Percentiles rank a stretch among this genome's conserved stretches.
phyloP scores from a whole-genome alignment of 768 basidiomycete genomes.

The Naganishia onofrii region DNA sequence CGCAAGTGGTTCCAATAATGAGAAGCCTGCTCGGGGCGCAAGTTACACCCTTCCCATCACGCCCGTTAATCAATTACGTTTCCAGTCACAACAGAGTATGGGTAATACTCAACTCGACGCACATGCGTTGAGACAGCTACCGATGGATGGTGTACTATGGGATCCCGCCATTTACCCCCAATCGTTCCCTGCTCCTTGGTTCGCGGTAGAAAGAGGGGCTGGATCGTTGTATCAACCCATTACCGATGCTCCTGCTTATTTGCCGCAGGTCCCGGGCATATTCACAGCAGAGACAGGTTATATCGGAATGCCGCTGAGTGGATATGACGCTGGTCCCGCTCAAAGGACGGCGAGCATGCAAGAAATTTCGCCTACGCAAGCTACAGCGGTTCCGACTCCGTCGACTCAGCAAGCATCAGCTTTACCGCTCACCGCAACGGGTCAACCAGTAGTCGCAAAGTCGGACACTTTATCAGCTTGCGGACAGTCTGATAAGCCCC shows the following conservation, averaged over 20 bases:
- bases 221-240: conserved; percentile 38
- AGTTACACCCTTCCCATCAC: conserved; percentile 3
- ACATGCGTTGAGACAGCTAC: conserved; percentile 3
- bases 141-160: conserved; percentile 40
- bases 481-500: conserved; percentile 34
- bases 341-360: conserved; percentile 22
- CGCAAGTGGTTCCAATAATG: background rate
- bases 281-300: conserved; percentile 33
- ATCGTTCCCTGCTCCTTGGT: conserved; percentile 49
- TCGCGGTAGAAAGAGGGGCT: conserved; percentile 42
- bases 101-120: conserved; percentile 1
- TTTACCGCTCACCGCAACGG: background rate
- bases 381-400: background rate
- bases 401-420: background rate
- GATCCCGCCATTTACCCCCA: conserved; percentile 46
- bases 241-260: conserved; percentile 32
- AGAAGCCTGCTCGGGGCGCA: background rate
- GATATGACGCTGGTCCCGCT: background rate
- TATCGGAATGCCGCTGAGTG: conserved; percentile 24
- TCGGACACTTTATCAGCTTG: background rate
- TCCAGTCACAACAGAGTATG: background rate
- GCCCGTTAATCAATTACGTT: background rate
- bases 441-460: background rate
- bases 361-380: conserved; percentile 17
- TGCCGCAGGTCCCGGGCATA: conserved; percentile 32